phyloP scores from a whole-genome alignment of 139 green algal genomes.

The Picochlorum costavermella region DNA sequence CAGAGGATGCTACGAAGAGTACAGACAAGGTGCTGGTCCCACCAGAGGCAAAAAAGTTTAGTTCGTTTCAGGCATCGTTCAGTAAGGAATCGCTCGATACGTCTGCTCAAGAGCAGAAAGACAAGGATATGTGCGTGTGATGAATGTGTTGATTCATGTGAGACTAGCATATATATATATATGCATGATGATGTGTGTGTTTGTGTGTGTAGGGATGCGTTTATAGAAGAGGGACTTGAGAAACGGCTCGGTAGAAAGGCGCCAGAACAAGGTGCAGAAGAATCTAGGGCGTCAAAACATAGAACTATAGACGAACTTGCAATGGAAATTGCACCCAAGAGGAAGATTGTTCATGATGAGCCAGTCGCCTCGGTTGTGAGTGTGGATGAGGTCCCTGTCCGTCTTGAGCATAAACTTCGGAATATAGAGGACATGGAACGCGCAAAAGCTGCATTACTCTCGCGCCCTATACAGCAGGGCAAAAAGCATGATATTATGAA shows the following conservation, averaged over 20 bases:
- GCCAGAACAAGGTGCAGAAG: constrained; percentile 36
- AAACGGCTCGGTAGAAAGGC: constrained; percentile 44
- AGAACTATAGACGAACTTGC: constrained; percentile 9
- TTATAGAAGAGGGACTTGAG: constrained; percentile 56
- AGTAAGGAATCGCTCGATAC: not conserved
- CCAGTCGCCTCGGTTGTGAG: constrained; percentile 48
- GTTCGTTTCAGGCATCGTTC: not conserved
- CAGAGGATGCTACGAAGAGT: too few relatives aligned
- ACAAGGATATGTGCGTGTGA: not conserved
- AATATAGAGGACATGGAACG: constrained; percentile 82
- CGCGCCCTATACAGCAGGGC: not conserved
- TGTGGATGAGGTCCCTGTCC: constrained; percentile 69
- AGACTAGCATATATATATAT: too few relatives aligned
- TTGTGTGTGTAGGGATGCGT: constrained; percentile 45
- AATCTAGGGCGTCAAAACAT: constrained; percentile 10
- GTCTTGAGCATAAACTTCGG: constrained; percentile 55
- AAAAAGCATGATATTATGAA: too few relatives aligned
- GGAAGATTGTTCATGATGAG: constrained; percentile 17
- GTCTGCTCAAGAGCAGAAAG: not conserved
- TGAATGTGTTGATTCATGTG: too few relatives aligned
- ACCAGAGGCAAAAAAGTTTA: not conserved
- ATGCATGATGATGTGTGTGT: too few relatives aligned
- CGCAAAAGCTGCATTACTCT: constrained; percentile 62
- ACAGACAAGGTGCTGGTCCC: too few relatives aligned
- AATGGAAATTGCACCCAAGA: constrained; percentile 11